Base-by-base conservation (phyloP, 306 rosid species). In the Glycine tomentella region DNA sequence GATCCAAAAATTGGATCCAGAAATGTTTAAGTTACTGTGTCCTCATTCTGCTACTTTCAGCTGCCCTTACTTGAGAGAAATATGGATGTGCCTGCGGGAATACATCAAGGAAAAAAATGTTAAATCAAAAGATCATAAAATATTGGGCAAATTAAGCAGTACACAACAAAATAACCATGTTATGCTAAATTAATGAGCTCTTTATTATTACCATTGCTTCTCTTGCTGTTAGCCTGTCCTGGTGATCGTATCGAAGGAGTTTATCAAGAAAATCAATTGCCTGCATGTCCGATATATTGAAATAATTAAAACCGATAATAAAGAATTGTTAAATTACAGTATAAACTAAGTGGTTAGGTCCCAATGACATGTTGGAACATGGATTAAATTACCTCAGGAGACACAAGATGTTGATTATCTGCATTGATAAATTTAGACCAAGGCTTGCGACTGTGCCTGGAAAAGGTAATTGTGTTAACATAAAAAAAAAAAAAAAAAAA, bases 361-460 rank as follows among this genome's bases (percentile, higher is more conserved):
- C 7, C 17, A 74, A 62, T 61, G 58, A 66, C 76, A 63, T 38
- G 13, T 16, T 40, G 59, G 51, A 79, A 74, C n/a, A 72, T 17
- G 70, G 25, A 69, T 64, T 74, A 52, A 81, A 79, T 80, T 69
- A 95, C 99, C 98, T 95, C 99, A 6, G 94, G 97, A 65, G 99
- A 95, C 78, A 95, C 98, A 61, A 93, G 92, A 83, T 90, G 98
- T 87, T 95, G 99, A 82, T 95, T 95, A 86, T 95, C 98, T 57
- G 96, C 86, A 83, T 93, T 93, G 46, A 95, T 90, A 81, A 95
- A 95, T 85, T 91, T 95, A 31, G 97, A 90, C 99, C 97, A 95
- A 9, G 98, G 99, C 85, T 93, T 95, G 89, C 97, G 88, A 88
- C 97, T 95, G 87, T 95, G 99, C 91, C 99, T 93, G 97, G 85